These are phyloP conservation scores for Apophysomyces ossiformis DNA, from an alignment of 371 early-diverging fungal genomes.

Conservation along the genomic window DNA sequence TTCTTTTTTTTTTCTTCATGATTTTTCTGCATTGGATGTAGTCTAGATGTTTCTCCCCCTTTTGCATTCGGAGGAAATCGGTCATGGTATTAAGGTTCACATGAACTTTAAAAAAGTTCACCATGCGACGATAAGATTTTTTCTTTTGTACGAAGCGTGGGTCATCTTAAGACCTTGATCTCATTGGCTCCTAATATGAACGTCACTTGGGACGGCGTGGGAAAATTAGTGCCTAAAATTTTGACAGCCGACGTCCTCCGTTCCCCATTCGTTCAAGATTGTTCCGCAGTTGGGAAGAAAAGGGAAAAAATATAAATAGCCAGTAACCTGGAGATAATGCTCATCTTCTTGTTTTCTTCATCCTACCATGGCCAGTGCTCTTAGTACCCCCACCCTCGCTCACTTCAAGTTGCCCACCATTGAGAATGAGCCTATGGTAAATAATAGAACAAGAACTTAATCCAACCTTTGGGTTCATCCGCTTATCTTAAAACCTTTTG, in stretches of 20 bases:
- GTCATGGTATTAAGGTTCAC: constrained; percentile 8
- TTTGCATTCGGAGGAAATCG: constrained; percentile 8
- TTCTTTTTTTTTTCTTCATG: neutral
- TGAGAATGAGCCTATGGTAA: constrained; percentile 89
- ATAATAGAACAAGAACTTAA: neutral
- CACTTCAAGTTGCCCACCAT: constrained; percentile 83
- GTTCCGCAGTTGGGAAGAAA: constrained; percentile 1
- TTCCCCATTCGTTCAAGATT: constrained; percentile 7
- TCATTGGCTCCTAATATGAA: constrained; percentile 6
- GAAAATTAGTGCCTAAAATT: constrained; percentile 6
- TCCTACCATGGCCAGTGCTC: constrained; percentile 21
- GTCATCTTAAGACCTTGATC: neutral
- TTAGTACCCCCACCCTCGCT: constrained; percentile 64
- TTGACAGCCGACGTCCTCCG: constrained; percentile 11
- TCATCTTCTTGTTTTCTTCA: constrained; percentile 3
- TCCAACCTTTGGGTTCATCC: neutral
- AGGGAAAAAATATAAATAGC: constrained; percentile 13
- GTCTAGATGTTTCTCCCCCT: neutral
- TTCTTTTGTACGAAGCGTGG: neutral
- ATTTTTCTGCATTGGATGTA: neutral
- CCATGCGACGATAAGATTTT: constrained; percentile 11
- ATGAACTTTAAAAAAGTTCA: constrained; percentile 8
- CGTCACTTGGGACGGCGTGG: constrained; percentile 11
- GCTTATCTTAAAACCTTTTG: neutral
- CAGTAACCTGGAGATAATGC: neutral